Percentiles rank a stretch among this genome's conserved stretches.
Evolutionary conservation across 2,329 filamentous ascomycete species (phyloP).

Genomic region (Fusarium hostae): DNA sequence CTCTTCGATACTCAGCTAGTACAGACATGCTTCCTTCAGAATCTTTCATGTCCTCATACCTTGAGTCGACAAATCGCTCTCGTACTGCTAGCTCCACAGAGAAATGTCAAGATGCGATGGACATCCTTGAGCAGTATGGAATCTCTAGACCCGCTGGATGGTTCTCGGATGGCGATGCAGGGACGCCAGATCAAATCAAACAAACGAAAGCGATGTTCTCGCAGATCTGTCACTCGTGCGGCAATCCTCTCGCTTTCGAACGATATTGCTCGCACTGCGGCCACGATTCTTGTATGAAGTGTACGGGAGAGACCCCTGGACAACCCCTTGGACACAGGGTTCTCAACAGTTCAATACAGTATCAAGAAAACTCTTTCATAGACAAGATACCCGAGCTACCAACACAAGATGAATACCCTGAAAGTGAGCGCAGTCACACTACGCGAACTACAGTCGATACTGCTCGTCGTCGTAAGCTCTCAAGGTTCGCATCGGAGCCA

Average conservation of each 20-base stretch:
- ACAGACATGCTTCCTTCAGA: slow-evolving; percentile 8
- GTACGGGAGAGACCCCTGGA: slow-evolving; percentile 51
- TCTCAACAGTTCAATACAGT: not conserved
- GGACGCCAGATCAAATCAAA: slow-evolving; percentile 9
- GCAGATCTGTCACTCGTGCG: slow-evolving; percentile 63
- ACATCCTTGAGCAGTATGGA: slow-evolving; percentile 60
- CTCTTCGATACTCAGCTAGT: not conserved
- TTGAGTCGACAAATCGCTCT: slow-evolving; percentile 27
- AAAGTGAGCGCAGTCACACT: slow-evolving; percentile 9
- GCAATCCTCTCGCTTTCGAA: slow-evolving; percentile 52
- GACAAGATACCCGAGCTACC: not conserved
- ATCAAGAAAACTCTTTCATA: slow-evolving; percentile 9
- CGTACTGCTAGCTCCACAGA: slow-evolving; percentile 49
- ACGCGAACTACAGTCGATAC: slow-evolving; percentile 1
- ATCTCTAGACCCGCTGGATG: slow-evolving; percentile 59
- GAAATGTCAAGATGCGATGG: slow-evolving; percentile 56
- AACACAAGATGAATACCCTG: not conserved
- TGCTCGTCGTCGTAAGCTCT: slow-evolving; percentile 3
- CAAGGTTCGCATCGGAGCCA: slow-evolving; percentile 21
- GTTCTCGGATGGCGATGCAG: slow-evolving; percentile 55
- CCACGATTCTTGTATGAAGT: slow-evolving; percentile 62
- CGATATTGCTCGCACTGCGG: slow-evolving; percentile 60
- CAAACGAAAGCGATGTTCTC: slow-evolving; percentile 38
- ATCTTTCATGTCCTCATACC: slow-evolving; percentile 4
- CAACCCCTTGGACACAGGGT: slow-evolving; percentile 9